These are phyloP conservation scores for Sungouiozyma ichnusensis DNA, from an alignment of 805 yeast species.

Conservation along the genomic window DNA sequence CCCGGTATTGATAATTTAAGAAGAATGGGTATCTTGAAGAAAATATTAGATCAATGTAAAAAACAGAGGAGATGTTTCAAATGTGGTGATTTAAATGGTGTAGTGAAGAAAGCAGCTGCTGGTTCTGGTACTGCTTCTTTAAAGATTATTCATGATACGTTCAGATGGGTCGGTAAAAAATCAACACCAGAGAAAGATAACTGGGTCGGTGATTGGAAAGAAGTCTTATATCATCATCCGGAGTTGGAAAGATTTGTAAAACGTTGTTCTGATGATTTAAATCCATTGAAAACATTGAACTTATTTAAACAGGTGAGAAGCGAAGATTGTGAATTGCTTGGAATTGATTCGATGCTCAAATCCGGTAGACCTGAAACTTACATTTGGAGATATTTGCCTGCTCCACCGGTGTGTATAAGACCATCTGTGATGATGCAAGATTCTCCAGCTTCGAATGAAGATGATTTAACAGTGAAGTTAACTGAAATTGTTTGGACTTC, in stretches of 20 bases:
- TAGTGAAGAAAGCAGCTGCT: constrained; percentile 89
- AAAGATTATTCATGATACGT: constrained; percentile 90
- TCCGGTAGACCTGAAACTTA: constrained; percentile 95
- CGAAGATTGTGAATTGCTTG: constrained; percentile 83
- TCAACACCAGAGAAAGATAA: constrained; percentile 69
- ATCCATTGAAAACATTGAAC: constrained; percentile 81
- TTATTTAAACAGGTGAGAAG: constrained; percentile 80
- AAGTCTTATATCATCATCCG: constrained; percentile 64
- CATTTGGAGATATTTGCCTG: constrained; percentile 94
- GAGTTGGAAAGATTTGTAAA: constrained; percentile 81
- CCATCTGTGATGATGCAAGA: constrained; percentile 94
- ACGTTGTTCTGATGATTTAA: constrained; percentile 84
- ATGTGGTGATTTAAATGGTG: constrained; percentile 89
- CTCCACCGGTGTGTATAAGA: constrained; percentile 97
- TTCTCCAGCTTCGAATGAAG: constrained; percentile 85
- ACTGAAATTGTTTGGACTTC: constrained; percentile 97
- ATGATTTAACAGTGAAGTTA: constrained; percentile 88
- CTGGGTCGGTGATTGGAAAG: constrained; percentile 82
- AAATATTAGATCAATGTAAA: constrained; percentile 82
- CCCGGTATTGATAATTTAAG: constrained; percentile 86
- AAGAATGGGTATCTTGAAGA: constrained; percentile 80
- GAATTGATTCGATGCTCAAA: constrained; percentile 66
- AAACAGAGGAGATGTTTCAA: constrained; percentile 84
- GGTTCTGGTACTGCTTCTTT: constrained; percentile 90
- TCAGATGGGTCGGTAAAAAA: constrained; percentile 90